These are phyloP conservation scores for Neoscytalidium dimidiatum DNA, from an alignment of 2,329 filamentous ascomycete genomes.

Conservation along the genomic window DNA sequence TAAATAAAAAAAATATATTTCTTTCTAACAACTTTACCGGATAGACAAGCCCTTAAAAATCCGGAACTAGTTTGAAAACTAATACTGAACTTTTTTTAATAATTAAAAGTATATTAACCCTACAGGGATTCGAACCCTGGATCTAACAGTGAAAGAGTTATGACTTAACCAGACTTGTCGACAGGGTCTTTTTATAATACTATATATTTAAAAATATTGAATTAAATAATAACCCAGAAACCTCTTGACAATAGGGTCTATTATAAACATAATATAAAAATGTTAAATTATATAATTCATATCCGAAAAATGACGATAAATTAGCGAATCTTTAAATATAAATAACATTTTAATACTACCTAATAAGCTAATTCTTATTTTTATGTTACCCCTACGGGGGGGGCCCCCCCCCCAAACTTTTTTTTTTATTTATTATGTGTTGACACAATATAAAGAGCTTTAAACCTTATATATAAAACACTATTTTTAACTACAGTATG, in stretches of 20 bases:
- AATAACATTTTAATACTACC: not conserved
- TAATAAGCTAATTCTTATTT: not conserved
- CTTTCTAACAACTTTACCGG: no score
- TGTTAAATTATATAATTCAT: constrained; percentile 2
- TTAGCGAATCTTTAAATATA: no score
- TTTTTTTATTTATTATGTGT: no score
- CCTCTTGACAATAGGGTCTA: not conserved
- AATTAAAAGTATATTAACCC: not conserved
- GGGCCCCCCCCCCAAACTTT: no score
- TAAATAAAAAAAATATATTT: not conserved
- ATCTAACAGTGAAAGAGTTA: constrained; percentile 7
- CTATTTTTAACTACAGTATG: no score
- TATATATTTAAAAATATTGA: constrained; percentile 6
- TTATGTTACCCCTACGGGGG: no score
- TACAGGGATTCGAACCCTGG: constrained; percentile 3
- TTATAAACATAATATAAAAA: constrained; percentile 5
- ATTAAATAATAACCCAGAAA: not conserved
- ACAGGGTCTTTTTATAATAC: constrained; percentile 2
- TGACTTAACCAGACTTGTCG: constrained; percentile 7
- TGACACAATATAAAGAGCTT: not conserved
- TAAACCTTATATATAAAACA: no score
- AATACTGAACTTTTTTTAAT: not conserved
- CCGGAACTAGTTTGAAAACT: not conserved
- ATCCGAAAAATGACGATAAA: not conserved
- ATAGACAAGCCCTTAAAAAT: no score